A percentile compares a stretch with the other conserved stretches of the same genome.
These are phyloP conservation scores for Sonneratia alba DNA, from an alignment of 345 rosid genomes.

Conservation along the genomic window DNA sequence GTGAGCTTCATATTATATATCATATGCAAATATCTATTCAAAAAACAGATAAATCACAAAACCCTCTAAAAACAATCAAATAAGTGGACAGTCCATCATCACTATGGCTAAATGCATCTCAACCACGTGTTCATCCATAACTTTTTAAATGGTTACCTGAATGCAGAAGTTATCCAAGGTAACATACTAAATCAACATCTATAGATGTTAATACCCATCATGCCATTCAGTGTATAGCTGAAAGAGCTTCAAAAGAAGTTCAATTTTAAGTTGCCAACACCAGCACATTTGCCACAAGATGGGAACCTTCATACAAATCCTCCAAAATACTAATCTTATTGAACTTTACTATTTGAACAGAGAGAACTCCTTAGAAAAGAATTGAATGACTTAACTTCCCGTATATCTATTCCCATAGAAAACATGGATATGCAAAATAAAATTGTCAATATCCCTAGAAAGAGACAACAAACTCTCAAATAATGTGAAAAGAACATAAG, in stretches of 20 bases:
- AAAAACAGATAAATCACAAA: background rate
- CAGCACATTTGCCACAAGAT: background rate
- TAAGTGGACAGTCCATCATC: background rate
- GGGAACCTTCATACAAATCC: background rate
- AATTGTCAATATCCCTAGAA: background rate
- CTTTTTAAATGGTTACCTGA: background rate
- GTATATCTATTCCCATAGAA: background rate
- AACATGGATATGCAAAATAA: background rate
- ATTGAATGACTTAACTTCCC: background rate
- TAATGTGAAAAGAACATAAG: background rate
- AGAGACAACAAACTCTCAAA: background rate
- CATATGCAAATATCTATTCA: background rate
- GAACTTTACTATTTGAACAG: background rate
- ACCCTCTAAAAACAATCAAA: background rate
- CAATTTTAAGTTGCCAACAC: no score
- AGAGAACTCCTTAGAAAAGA: background rate
- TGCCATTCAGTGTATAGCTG: no score
- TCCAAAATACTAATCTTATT: background rate
- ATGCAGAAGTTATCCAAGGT: background rate
- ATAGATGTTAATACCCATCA: no score
- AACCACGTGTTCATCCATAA: background rate
- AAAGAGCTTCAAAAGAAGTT: no score
- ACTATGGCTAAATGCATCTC: background rate
- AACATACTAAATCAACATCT: background rate
- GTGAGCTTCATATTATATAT: background rate